Percentiles rank a stretch among this genome's conserved stretches.
Evolutionary conservation across 78 protist species (phyloP).

Genomic region (Cavenderia fasciculata): DNA sequence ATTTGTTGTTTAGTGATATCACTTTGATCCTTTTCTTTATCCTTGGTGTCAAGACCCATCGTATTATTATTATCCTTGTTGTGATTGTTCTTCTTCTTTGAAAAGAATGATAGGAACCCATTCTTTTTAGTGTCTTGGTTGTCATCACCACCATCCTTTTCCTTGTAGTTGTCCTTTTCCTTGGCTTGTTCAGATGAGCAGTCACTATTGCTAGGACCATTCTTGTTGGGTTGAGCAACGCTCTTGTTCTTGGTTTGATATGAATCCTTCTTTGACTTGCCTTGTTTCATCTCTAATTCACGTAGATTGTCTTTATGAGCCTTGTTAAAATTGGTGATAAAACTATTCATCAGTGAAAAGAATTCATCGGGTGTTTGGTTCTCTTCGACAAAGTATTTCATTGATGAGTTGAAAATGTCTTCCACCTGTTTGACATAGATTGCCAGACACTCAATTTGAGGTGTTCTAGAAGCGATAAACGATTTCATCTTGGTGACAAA

Average conservation of each 20-base stretch:
- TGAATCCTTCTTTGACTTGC: background rate
- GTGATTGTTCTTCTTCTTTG: too few relatives aligned
- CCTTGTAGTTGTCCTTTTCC: background rate
- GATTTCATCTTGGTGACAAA: conserved; percentile 9
- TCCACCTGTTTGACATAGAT: conserved; percentile 32
- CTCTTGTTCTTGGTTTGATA: background rate
- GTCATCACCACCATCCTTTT: too few relatives aligned
- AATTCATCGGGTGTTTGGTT: conserved; percentile 53
- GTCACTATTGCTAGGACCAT: background rate
- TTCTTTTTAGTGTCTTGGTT: too few relatives aligned
- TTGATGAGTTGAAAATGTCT: background rate
- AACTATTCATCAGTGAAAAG: conserved; percentile 14
- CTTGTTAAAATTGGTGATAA: background rate
- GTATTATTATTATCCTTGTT: too few relatives aligned
- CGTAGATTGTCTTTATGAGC: conserved; percentile 42
- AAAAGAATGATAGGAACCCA: too few relatives aligned
- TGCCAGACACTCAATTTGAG: conserved; percentile 5
- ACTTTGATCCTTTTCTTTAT: too few relatives aligned
- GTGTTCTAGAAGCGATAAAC: background rate
- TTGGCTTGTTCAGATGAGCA: background rate
- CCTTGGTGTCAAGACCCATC: too few relatives aligned
- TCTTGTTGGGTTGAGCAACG: background rate
- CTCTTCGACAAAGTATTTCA: conserved; percentile 40
- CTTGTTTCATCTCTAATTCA: background rate
- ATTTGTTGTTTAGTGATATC: too few relatives aligned